Evolutionary conservation across 129 eudicot species (phyloP).

Genomic region (Silybum marianum): DNA sequence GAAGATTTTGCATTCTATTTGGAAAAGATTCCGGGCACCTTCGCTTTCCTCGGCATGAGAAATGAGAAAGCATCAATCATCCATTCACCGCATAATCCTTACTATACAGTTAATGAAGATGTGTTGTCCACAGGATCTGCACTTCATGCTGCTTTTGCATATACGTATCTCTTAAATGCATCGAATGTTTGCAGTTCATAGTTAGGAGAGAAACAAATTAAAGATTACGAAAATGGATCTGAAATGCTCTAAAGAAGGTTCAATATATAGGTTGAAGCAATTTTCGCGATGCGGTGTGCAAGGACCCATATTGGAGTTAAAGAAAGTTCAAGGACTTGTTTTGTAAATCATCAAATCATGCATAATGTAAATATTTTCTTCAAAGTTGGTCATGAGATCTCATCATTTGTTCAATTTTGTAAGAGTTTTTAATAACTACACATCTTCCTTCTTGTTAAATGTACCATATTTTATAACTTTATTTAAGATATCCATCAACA

Average conservation of each 20-base stretch:
- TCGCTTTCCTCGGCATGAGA: conserved; percentile 54
- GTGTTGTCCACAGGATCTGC: conserved; percentile 72
- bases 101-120: conserved; percentile 55
- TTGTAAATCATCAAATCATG: conserved; percentile 1
- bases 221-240: background rate
- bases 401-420: background rate
- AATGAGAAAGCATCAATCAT: conserved; percentile 44
- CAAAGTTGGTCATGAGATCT: background rate
- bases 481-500: background rate
- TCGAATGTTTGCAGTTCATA: background rate
- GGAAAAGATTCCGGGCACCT: conserved; percentile 54
- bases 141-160: conserved; percentile 65
- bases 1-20: conserved; percentile 68
- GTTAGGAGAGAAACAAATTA: background rate
- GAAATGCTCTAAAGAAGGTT: background rate
- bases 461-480: background rate
- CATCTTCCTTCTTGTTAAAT: too few relatives aligned
- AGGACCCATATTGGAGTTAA: background rate
- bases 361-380: background rate
- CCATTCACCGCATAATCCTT: conserved; percentile 65
- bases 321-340: background rate
- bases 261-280: background rate
- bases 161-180: conserved; percentile 44
- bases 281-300: background rate
- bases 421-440: background rate